Percentiles rank a stretch among this genome's conserved stretches.
These are phyloP conservation scores for Paraphoma chrysanthemicola DNA, from an alignment of 2,329 filamentous ascomycete genomes.

Conservation along the genomic window DNA sequence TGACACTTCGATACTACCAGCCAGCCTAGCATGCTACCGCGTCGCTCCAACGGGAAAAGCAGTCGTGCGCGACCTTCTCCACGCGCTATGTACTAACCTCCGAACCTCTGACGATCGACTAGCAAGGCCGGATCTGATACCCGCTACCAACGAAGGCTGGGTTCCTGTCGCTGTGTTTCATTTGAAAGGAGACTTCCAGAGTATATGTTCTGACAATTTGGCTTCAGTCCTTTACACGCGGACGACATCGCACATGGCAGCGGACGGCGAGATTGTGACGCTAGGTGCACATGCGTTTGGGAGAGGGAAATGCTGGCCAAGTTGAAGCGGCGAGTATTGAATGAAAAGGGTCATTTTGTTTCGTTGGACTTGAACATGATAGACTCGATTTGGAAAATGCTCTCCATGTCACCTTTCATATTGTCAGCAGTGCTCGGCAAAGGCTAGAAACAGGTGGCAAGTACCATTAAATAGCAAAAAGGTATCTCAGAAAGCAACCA, in stretches of 20 bases:
- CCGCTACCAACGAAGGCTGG: neutral
- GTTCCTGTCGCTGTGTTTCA: neutral
- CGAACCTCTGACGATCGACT: neutral
- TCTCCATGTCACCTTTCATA: too few relatives aligned
- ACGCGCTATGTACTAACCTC: neutral
- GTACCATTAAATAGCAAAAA: slow-evolving; percentile 5
- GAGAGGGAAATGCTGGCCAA: neutral
- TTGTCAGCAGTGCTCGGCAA: too few relatives aligned
- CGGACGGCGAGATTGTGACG: neutral
- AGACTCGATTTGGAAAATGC: too few relatives aligned
- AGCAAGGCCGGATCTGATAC: neutral
- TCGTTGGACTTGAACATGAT: neutral
- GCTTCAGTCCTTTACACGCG: neutral
- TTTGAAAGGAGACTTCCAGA: neutral
- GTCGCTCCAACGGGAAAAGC: too few relatives aligned
- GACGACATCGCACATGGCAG: neutral
- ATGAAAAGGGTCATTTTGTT: neutral
- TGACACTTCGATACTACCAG: too few relatives aligned
- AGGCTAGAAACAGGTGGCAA: too few relatives aligned
- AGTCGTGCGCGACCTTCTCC: too few relatives aligned
- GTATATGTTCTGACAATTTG: neutral
- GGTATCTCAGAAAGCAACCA: slow-evolving; percentile 1
- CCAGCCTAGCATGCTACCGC: too few relatives aligned
- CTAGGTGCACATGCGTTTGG: neutral
- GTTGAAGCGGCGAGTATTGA: neutral